Conservation (phyloP, 1,284 basidiomycete genomes). For the Veloporphyrellus conicus region DNA sequence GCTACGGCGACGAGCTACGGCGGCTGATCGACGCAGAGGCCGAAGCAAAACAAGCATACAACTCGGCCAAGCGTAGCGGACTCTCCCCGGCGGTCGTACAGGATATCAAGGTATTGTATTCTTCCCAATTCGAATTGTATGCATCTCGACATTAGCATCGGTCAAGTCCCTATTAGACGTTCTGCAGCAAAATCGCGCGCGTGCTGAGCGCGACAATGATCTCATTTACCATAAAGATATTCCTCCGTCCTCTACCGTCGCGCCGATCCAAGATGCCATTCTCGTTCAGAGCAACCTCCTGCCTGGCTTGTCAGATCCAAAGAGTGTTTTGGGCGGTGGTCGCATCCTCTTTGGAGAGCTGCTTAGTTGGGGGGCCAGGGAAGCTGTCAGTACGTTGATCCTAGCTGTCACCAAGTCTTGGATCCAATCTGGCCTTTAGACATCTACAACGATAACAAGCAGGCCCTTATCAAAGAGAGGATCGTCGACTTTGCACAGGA, state of each 20-base stretch:
- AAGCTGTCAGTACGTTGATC: constrained; percentile 72
- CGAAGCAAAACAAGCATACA: constrained; percentile 71
- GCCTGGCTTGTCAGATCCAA: constrained; percentile 61
- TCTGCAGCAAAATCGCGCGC: constrained; percentile 63
- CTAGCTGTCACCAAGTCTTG: neutral
- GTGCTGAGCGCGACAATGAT: constrained; percentile 91
- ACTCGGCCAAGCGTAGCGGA: constrained; percentile 60
- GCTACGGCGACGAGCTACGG: constrained; percentile 83
- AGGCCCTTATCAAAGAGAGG: constrained; percentile 67
- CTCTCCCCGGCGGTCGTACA: constrained; percentile 62
- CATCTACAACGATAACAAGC: constrained; percentile 84
- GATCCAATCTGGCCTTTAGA: constrained; percentile 41
- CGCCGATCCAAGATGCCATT: constrained; percentile 60
- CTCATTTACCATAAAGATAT: constrained; percentile 92
- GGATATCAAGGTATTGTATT: constrained; percentile 65
- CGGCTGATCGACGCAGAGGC: constrained; percentile 66
- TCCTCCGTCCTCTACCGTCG: constrained; percentile 68
- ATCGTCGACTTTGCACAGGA: constrained; percentile 62
- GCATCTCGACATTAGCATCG: neutral
- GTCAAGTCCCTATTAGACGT: constrained; percentile 60
- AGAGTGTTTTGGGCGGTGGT: constrained; percentile 43
- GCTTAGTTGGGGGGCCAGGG: constrained; percentile 82
- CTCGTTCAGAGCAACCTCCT: constrained; percentile 69
- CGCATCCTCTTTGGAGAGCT: constrained; percentile 74
- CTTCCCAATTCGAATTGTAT: neutral